Conservation (phyloP, 495 filamentous ascomycete genomes). For the Margaritispora aquatica region DNA sequence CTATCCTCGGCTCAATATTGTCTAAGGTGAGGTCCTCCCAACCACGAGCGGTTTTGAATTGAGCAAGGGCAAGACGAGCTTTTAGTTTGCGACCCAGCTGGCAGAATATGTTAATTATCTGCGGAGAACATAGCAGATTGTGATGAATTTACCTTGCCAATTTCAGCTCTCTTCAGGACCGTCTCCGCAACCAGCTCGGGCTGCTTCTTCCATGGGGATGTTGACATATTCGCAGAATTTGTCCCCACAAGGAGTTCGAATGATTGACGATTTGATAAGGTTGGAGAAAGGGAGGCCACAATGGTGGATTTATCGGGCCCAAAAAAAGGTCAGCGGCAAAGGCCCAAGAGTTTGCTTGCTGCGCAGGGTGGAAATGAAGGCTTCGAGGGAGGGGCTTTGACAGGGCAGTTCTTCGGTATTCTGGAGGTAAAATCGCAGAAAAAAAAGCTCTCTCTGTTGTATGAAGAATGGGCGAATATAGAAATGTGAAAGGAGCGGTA, state of each 20-base stretch:
- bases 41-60: slow-evolving; percentile 93
- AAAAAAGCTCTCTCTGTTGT: not conserved
- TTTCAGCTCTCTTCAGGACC: slow-evolving; percentile 66
- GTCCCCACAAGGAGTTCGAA: not conserved
- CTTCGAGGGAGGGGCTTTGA: not conserved
- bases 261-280: not conserved
- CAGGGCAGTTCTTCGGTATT: not conserved
- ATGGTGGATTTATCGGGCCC: slow-evolving; percentile 11
- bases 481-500: too few species aligned
- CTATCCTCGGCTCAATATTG: slow-evolving; percentile 65
- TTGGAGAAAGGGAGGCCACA: not conserved
- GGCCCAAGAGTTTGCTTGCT: not conserved
- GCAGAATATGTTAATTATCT: slow-evolving; percentile 6
- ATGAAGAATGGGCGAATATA: not conserved
- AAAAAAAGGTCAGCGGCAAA: slow-evolving; percentile 16
- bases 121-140: not conserved
- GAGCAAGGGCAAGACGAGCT: slow-evolving; percentile 88
- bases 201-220: slow-evolving; percentile 50
- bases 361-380: slow-evolving; percentile 8
- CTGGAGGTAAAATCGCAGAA: not conserved
- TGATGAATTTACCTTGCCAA: slow-evolving; percentile 64
- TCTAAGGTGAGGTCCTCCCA: slow-evolving; percentile 73
- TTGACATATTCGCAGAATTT: slow-evolving; percentile 35
- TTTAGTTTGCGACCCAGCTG: slow-evolving; percentile 89
- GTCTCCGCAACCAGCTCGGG: slow-evolving; percentile 62